phyloP scores from a whole-genome alignment of 495 filamentous ascomycete genomes.

The Rhizodiscina lignyota region DNA sequence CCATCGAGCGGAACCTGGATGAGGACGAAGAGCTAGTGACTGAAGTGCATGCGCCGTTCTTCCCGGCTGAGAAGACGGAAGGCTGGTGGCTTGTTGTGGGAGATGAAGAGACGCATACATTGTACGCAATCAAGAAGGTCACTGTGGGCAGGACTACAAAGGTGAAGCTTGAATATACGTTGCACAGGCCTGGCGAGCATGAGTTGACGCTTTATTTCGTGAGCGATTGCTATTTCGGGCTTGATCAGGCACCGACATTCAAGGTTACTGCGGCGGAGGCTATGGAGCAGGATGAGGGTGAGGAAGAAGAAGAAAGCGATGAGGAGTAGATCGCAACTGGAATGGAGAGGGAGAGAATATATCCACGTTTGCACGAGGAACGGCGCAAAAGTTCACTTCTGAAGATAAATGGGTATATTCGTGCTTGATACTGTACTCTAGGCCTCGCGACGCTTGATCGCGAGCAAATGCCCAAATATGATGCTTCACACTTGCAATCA shows the following conservation, averaged over 20 bases:
- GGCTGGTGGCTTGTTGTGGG: slow-evolving; percentile 96
- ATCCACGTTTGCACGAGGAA: too few relatives aligned
- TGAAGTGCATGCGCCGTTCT: slow-evolving; percentile 91
- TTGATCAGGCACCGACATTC: slow-evolving; percentile 90
- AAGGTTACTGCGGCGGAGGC: slow-evolving; percentile 73
- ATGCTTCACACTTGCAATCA: not conserved
- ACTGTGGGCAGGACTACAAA: slow-evolving; percentile 67
- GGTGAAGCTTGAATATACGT: slow-evolving; percentile 69
- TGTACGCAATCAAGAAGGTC: slow-evolving; percentile 87
- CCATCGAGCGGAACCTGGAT: slow-evolving; percentile 69
- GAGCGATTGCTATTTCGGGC: slow-evolving; percentile 94
- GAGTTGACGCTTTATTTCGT: slow-evolving; percentile 85
- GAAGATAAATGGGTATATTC: too few relatives aligned
- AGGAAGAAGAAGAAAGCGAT: slow-evolving; percentile 64
- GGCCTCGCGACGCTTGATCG: too few relatives aligned
- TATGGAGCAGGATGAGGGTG: slow-evolving; percentile 86
- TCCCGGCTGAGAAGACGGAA: slow-evolving; percentile 83
- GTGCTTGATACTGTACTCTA: too few relatives aligned
- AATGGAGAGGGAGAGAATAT: too few relatives aligned
- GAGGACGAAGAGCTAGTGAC: slow-evolving; percentile 58
- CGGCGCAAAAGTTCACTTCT: too few relatives aligned
- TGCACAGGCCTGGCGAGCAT: slow-evolving; percentile 71
- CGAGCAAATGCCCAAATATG: too few relatives aligned
- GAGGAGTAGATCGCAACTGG: too few relatives aligned
- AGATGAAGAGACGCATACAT: slow-evolving; percentile 63